Percentiles rank a stretch among this genome's conserved stretches.
phyloP scores from a whole-genome alignment of 208 protist species.

The Acanthamoeba lugdunensis region DNA sequence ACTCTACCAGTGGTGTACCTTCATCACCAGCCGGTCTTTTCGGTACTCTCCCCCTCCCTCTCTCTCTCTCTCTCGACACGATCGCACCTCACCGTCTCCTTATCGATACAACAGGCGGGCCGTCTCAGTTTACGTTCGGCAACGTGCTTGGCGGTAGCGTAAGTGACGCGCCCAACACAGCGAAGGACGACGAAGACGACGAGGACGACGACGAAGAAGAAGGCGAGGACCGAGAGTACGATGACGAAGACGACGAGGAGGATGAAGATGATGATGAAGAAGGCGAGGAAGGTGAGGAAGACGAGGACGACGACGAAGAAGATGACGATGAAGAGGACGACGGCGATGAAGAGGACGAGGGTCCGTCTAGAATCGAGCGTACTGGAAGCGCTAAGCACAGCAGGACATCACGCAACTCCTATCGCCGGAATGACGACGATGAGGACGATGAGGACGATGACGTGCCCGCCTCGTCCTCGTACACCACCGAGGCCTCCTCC shows the following conservation, averaged over 20 bases:
- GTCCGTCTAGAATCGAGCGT: not conserved
- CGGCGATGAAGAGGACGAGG: conserved; percentile 7
- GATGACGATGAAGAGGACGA: not conserved
- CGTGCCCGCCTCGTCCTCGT: not conserved
- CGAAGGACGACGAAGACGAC: not conserved
- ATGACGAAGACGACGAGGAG: not conserved
- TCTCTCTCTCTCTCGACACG: not conserved
- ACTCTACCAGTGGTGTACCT: not conserved
- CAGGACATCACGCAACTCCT: not conserved
- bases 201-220: not conserved
- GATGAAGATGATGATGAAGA: not conserved
- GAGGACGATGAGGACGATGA: not conserved
- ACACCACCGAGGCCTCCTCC: not conserved
- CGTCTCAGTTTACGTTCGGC: not conserved
- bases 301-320: not conserved
- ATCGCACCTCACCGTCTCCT: not conserved
- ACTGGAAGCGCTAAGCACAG: conserved; percentile 35
- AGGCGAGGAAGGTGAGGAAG: not conserved
- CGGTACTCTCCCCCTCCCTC: not conserved
- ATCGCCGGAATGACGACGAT: not conserved
- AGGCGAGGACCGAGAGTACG: not conserved
- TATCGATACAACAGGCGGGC: not conserved
- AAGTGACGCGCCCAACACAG: not conserved
- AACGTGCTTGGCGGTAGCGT: not conserved
- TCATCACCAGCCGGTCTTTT: not conserved